Percentiles rank a stretch among this genome's conserved stretches.
phyloP scores from a whole-genome alignment of 306 rosid species.

The Myrica gale region DNA sequence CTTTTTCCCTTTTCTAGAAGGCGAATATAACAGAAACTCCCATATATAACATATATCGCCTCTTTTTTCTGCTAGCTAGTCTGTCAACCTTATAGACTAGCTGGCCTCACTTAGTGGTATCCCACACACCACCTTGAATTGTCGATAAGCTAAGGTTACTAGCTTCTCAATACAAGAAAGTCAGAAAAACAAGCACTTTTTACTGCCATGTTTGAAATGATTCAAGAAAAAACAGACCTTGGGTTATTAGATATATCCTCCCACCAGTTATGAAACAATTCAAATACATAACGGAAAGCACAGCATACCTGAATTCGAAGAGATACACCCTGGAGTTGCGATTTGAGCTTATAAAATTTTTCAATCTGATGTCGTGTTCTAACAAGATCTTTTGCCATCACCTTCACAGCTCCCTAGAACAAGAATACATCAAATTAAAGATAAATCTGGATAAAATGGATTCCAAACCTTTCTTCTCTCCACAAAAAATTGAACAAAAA shows the following conservation, averaged over 20 bases:
- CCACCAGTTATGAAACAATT: neutral
- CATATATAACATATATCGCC: neutral
- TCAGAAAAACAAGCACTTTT: neutral
- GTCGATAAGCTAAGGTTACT: neutral
- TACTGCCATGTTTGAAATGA: neutral
- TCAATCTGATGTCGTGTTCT: slow-evolving; percentile 97
- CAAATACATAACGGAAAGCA: slow-evolving; percentile 9
- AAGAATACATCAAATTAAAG: slow-evolving; percentile 29
- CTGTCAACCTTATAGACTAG: neutral
- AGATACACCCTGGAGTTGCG: slow-evolving; percentile 98
- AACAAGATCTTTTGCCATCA: slow-evolving; percentile 98
- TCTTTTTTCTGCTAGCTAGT: neutral
- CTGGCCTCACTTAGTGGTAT: slow-evolving; percentile 2
- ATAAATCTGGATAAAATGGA: slow-evolving; percentile 9
- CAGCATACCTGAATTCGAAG: slow-evolving; percentile 87
- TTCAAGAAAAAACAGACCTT: slow-evolving; percentile 6
- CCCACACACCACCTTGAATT: neutral
- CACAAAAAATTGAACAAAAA: neutral
- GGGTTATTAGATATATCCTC: slow-evolving; percentile 8
- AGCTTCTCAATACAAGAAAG: neutral
- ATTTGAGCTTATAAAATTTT: slow-evolving; percentile 94
- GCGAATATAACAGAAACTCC: neutral
- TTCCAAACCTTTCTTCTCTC: neutral
- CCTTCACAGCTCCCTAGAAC: slow-evolving; percentile 93
- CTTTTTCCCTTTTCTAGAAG: neutral